Evolutionary conservation across 2,329 filamentous ascomycete species (phyloP).

Genomic region (Colletotrichum gloeosporioides): DNA sequence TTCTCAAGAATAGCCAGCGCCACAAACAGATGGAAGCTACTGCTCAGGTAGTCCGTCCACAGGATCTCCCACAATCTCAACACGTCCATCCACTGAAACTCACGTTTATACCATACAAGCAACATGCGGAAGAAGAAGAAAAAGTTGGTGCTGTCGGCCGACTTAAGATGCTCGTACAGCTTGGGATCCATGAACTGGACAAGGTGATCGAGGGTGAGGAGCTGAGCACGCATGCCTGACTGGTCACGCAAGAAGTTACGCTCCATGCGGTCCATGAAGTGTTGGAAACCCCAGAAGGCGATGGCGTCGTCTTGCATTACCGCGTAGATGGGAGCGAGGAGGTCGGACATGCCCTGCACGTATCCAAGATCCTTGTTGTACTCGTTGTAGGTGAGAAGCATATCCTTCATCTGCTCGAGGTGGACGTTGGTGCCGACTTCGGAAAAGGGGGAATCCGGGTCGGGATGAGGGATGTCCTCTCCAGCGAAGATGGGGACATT

Average conservation of each 20-base stretch:
- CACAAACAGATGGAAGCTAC: constrained; percentile 93
- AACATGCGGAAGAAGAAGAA: constrained; percentile 99
- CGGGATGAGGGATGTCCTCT: constrained; percentile 95
- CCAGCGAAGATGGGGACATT: constrained; percentile 94
- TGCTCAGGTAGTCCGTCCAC: constrained; percentile 91
- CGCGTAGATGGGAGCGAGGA: constrained; percentile 94
- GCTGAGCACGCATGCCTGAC: constrained; percentile 92
- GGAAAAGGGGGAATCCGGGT: constrained; percentile 93
- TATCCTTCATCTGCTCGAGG: constrained; percentile 98
- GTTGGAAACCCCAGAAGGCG: constrained; percentile 95
- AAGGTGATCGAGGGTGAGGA: constrained; percentile 89
- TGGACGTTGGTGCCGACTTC: constrained; percentile 95
- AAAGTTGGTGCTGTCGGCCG: constrained; percentile 95
- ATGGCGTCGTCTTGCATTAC: constrained; percentile 97
- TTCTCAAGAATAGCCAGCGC: constrained; percentile 94
- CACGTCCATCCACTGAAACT: constrained; percentile 90
- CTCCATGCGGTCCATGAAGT: constrained; percentile 98
- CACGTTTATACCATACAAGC: constrained; percentile 97
- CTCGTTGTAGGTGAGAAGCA: constrained; percentile 98
- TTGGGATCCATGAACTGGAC: constrained; percentile 97
- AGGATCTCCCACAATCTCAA: constrained; percentile 88
- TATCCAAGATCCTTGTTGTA: constrained; percentile 96
- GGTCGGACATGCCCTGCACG: constrained; percentile 98
- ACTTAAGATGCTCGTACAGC: constrained; percentile 88
- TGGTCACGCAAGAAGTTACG: constrained; percentile 95